Conservation (phyloP, 164 flowering plant species). For the Nymphaea colorata region DNA sequence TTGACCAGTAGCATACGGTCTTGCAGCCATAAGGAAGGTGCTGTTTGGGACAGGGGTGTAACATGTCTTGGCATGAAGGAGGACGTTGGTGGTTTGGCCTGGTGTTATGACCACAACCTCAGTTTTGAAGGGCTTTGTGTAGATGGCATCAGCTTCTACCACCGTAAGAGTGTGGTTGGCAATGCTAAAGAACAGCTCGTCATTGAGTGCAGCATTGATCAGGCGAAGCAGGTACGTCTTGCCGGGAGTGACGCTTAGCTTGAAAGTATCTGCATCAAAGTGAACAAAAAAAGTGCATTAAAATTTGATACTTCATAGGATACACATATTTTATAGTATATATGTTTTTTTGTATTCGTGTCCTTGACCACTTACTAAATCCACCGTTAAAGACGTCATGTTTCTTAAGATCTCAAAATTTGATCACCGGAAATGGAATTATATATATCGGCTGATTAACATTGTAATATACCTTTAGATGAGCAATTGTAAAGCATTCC, state of each 20-base stretch:
- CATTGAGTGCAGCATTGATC: constrained; percentile 61
- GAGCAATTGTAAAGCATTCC: constrained; percentile 50
- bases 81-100: constrained; percentile 55
- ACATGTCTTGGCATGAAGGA: constrained; percentile 29
- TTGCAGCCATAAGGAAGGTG: constrained; percentile 39
- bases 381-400: too few species aligned
- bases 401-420: not conserved
- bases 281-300: not conserved
- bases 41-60: constrained; percentile 17
- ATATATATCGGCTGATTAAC: not conserved
- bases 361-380: too few species aligned
- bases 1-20: constrained; percentile 32
- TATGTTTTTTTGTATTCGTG: too few species aligned
- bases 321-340: too few species aligned
- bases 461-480: constrained; percentile 20
- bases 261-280: constrained; percentile 32
- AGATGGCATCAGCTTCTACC: constrained; percentile 44
- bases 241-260: constrained; percentile 39
- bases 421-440: too few species aligned
- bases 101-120: constrained; percentile 29
- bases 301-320: too few species aligned
- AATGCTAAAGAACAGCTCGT: constrained; percentile 53
- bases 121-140: constrained; percentile 37
- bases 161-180: constrained; percentile 47
- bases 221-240: constrained; percentile 43